Conservation (phyloP, 768 basidiomycete genomes). For the Tremella fuciformis region DNA sequence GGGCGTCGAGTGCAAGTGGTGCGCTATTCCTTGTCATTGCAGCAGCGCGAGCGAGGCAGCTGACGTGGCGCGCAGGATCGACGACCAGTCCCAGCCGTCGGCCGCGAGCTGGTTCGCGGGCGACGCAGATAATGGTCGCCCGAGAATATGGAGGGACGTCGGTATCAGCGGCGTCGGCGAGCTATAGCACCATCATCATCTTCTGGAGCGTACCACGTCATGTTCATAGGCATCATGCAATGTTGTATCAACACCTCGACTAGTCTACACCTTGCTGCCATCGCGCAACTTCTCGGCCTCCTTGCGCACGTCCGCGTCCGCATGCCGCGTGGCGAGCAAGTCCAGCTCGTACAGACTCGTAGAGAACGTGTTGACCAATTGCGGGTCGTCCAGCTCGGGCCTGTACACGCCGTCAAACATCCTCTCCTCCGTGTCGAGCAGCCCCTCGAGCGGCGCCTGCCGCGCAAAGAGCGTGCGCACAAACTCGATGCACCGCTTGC, state of each 20-base stretch:
- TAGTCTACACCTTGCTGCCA: slow-evolving; percentile 8
- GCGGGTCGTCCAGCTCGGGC: slow-evolving; percentile 80
- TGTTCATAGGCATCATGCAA: too few relatives aligned
- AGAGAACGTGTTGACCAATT: slow-evolving; percentile 60
- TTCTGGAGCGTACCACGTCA: slow-evolving; percentile 6
- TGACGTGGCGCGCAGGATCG: slow-evolving; percentile 61
- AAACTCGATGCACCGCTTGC: slow-evolving; percentile 70
- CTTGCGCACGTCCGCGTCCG: slow-evolving; percentile 65
- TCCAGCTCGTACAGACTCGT: slow-evolving; percentile 80
- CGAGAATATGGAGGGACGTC: slow-evolving; percentile 68
- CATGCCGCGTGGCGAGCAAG: slow-evolving; percentile 59
- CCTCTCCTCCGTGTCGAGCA: slow-evolving; percentile 83
- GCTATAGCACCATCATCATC: slow-evolving; percentile 56
- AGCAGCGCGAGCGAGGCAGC: neutral
- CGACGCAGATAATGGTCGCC: slow-evolving; percentile 72
- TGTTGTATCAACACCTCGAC: slow-evolving; percentile 7
- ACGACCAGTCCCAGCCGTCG: slow-evolving; percentile 70
- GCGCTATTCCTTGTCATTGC: slow-evolving; percentile 13
- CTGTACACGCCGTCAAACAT: slow-evolving; percentile 79
- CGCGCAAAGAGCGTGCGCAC: slow-evolving; percentile 68
- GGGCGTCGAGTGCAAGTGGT: slow-evolving; percentile 81
- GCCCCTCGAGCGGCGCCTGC: slow-evolving; percentile 74
- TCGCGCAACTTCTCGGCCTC: slow-evolving; percentile 58
- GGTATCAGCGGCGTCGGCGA: slow-evolving; percentile 67
- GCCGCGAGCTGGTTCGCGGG: slow-evolving; percentile 72